These are phyloP conservation scores for Polytrichum formosum DNA, from an alignment of 225 moss, liverwort and hornwort species.

Conservation along the genomic window DNA sequence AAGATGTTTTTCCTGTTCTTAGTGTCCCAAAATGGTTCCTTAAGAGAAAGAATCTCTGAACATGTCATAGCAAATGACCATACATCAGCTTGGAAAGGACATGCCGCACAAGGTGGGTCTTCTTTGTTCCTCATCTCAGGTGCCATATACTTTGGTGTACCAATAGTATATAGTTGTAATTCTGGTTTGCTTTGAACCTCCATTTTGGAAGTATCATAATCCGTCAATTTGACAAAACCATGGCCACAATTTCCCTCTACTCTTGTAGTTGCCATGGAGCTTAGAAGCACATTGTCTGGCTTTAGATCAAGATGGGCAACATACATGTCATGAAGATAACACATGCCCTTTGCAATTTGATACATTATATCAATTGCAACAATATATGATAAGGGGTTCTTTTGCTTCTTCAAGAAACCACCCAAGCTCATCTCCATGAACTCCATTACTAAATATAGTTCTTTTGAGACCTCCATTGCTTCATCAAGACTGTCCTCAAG, in stretches of 20 bases:
- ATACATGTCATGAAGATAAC: conserved; percentile 1
- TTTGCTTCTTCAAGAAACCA: neutral
- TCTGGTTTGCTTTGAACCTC: neutral
- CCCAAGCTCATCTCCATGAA: neutral
- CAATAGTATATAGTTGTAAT: neutral
- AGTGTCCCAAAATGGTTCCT: neutral
- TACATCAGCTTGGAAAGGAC: neutral
- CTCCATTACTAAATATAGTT: neutral
- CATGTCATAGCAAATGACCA: neutral
- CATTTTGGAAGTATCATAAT: neutral
- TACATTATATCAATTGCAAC: neutral
- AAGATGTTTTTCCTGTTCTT: neutral
- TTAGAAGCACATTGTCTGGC: neutral
- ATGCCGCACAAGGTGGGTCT: neutral
- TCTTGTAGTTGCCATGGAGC: neutral
- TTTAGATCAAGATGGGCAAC: conserved; percentile 8
- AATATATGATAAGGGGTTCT: neutral
- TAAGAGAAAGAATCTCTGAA: neutral
- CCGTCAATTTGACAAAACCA: neutral
- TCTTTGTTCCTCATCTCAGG: neutral
- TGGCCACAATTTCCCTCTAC: neutral
- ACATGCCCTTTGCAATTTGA: conserved; percentile 6
- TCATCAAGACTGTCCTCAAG: neutral
- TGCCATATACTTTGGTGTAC: conserved; percentile 4
- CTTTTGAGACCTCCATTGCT: too few relatives aligned